Base-by-base conservation (phyloP, 148 eudicot genomes). In the Selenicereus undatus region DNA sequence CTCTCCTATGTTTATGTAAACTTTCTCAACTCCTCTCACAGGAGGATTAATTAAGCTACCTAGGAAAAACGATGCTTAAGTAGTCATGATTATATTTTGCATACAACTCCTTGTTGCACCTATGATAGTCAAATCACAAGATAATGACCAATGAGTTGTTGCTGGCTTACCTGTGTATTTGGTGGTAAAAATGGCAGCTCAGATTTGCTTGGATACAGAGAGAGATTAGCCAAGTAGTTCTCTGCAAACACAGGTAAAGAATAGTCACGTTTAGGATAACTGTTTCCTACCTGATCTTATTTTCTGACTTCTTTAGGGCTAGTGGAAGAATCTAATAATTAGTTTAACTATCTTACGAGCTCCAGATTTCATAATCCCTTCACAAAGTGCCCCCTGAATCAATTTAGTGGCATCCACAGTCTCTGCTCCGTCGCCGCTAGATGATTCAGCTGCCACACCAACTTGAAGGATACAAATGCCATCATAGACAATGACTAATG, bases 151-250 rank as follows among this genome's bases (percentile, higher is more conserved):
- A n/a, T 60, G 4, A 8, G 26, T 60, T 60, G 27, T n/a, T 18
- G 66, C 76, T 78, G 17, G 71, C 79, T 30, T 81, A 93, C 99
- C 94, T 97, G 98, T 74, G 92, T 90, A 86, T 97, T 94, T 78
- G 84, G 39, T 73, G 99, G 98, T 82, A 94, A 84, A 89, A 97
- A 97, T 71, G 94, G 97, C 81, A 96, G 89, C 86, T 96, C 93
- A 70, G 99, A 91, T 84, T 92, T 93, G 77, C 94, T 97, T 45
- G 99, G 99, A 83, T 93, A 96, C 69, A 93, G 91, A 83, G 98
- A 89, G 26, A 96, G 89, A 76, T 96, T 96, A 65, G 98, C 98
- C 90, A 94, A 90, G 86, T 94, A 97, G 86, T 92, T 93, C 83
- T 97, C 98, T 96, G 91, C 82, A 86, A 64, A 81, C 68, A 77